A percentile compares a stretch with the other conserved stretches of the same genome.
Evolutionary conservation across 2,329 filamentous ascomycete genomes (phyloP).

Genomic region (Clonostachys chloroleuca): DNA sequence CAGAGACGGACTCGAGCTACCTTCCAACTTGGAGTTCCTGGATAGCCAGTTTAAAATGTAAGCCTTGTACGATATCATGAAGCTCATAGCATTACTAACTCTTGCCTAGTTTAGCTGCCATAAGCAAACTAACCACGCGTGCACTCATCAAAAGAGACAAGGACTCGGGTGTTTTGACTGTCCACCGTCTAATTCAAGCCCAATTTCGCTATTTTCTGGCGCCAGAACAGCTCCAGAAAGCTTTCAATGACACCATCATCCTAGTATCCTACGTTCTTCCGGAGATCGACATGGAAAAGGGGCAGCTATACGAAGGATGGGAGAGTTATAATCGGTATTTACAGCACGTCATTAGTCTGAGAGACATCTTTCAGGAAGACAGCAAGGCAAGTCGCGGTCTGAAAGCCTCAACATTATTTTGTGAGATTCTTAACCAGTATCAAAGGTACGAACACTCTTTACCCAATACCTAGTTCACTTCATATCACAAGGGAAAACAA

Average conservation of each 20-base stretch:
- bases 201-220: slow-evolving; percentile 3
- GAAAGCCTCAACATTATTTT: background rate
- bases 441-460: slow-evolving; percentile 1
- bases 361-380: background rate
- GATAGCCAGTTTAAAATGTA: background rate
- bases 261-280: slow-evolving; percentile 4
- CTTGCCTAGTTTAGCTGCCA: too few relatives aligned
- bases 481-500: too few relatives aligned
- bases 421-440: slow-evolving; percentile 1
- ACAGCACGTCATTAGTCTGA: slow-evolving; percentile 2
- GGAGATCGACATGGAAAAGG: background rate
- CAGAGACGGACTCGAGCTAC: background rate
- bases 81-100: too few relatives aligned
- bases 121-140: background rate
- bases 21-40: slow-evolving; percentile 1
- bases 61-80: background rate
- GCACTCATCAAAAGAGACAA: slow-evolving; percentile 4
- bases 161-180: slow-evolving; percentile 2
- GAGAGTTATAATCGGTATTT: slow-evolving; percentile 1
- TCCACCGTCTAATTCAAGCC: slow-evolving; percentile 2
- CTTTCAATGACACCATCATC: slow-evolving; percentile 1
- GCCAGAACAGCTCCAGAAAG: slow-evolving; percentile 1
- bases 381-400: background rate
- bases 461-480: too few relatives aligned
- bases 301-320: slow-evolving; percentile 5